Conservation (phyloP, 352 stramenopile species). For the Globisporangium perplexum region DNA sequence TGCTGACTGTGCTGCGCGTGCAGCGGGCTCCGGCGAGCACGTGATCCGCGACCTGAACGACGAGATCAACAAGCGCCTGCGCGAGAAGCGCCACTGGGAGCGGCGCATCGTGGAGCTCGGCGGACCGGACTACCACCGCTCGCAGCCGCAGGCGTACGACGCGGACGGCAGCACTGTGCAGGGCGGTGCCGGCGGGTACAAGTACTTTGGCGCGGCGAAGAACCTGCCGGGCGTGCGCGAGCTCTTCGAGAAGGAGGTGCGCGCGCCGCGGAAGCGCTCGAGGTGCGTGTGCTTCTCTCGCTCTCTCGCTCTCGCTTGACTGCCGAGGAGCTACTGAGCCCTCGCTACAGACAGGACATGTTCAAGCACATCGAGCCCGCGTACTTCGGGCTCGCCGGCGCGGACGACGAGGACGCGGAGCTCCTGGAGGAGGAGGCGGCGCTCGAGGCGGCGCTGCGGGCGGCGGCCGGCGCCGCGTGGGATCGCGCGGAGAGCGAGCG, state of each 20-base stretch:
- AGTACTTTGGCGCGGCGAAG: constrained; percentile 97
- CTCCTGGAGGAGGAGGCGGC: constrained; percentile 40
- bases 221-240: constrained; percentile 94
- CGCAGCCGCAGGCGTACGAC: constrained; percentile 74
- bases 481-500: constrained; percentile 39
- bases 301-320: too few species aligned
- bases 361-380: constrained; percentile 87
- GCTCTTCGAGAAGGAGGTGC: constrained; percentile 86
- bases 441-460: constrained; percentile 36
- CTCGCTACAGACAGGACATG: constrained; percentile 59
- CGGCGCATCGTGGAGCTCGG: constrained; percentile 87
- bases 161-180: constrained; percentile 67
- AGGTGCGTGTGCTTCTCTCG: constrained; percentile 8
- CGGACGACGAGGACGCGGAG: constrained; percentile 35
- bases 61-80: constrained; percentile 97
- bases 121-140: constrained; percentile 83
- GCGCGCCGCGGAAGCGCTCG: constrained; percentile 48
- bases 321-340: not conserved
- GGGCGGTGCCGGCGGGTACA: constrained; percentile 85
- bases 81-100: constrained; percentile 91
- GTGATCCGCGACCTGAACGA: constrained; percentile 97
- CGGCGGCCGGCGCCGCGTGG: constrained; percentile 53
- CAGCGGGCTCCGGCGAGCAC: constrained; percentile 92
- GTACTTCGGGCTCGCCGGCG: constrained; percentile 76
- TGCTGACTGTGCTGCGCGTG: constrained; percentile 8